Base-by-base conservation (phyloP, 495 filamentous ascomycete species). In the Penicillium argentinense region DNA sequence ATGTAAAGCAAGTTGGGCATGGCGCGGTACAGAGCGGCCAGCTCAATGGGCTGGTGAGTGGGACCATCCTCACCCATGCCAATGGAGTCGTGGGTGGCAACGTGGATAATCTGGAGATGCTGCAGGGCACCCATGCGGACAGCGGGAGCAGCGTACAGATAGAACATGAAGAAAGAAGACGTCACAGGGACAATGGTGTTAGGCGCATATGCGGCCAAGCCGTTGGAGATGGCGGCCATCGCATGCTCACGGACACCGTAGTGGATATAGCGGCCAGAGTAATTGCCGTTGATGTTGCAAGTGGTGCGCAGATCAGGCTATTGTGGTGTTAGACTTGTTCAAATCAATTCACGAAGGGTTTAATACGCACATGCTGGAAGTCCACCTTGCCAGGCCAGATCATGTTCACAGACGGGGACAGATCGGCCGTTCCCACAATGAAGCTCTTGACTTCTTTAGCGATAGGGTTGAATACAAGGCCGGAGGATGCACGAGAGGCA, bases 1-100 rank as follows among this genome's bases (percentile, higher is more conserved):
- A 82, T 77, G 57, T 79, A 79, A n/a, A 78, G 63, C 2, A 83
- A 50, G 46, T 82, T 81, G 1, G 78, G 80, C 80, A 83, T 83
- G 7, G 78, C 75, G 4, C 80, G 74, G 54, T 78, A 84, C 16
- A 82, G 54, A 0, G 76, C 62, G 16, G 75, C 75, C 4, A 83
- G 66, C 30, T 77, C 80, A 45, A 84, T 74, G 3, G 80, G 80
- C 46, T 84, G 80, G 51, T 84, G 79, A 2, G 80, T 84, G 0
- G 77, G 81, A 1, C 79, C 81, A 47, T 84, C 77, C 54, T 84
- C 76, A 19, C 80, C 81, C 38, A 69, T 74, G 8, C 74, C 79
- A 33, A 84, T 79, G 9, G 68, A 74, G 65, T 84, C 78, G 59
- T 84, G 81, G 0, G 81, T 84, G 8, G 80, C 81, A 29, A 74